These are phyloP conservation scores for Penicillium simplicissimum DNA, from an alignment of 495 filamentous ascomycete species.

Conservation along the genomic window DNA sequence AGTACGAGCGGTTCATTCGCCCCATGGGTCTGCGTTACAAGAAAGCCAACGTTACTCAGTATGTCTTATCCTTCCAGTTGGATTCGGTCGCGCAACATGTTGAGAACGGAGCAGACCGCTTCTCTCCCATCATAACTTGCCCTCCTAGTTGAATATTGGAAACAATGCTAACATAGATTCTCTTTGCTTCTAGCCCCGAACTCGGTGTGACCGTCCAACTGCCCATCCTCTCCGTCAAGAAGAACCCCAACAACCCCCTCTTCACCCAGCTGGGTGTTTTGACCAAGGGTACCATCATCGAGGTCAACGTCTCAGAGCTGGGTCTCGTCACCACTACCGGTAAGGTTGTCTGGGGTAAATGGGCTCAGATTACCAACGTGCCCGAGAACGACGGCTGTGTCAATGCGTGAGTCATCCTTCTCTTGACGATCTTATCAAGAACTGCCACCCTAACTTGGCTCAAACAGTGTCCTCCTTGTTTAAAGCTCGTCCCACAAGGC, in stretches of 20 bases:
- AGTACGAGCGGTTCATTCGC: slow-evolving; percentile 85
- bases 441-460: background rate
- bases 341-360: slow-evolving; percentile 90
- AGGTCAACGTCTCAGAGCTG: slow-evolving; percentile 93
- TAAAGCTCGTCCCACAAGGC: slow-evolving; percentile 13
- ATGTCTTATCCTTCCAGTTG: slow-evolving; percentile 19
- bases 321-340: slow-evolving; percentile 90
- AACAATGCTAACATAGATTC: slow-evolving; percentile 19
- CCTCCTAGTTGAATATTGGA: background rate
- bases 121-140: background rate
- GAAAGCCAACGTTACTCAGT: slow-evolving; percentile 85
- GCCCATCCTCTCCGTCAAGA: slow-evolving; percentile 93
- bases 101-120: background rate
- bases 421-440: too few species aligned
- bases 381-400: slow-evolving; percentile 31
- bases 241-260: slow-evolving; percentile 94
- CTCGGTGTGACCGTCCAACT: slow-evolving; percentile 88
- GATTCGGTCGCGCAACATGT: background rate
- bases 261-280: slow-evolving; percentile 94
- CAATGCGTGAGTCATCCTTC: slow-evolving; percentile 16
- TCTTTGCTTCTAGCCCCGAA: slow-evolving; percentile 54
- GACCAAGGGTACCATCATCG: slow-evolving; percentile 91
- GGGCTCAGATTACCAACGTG: slow-evolving; percentile 72
- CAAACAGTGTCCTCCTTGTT: slow-evolving; percentile 26
- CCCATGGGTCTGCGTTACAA: slow-evolving; percentile 89